Base-by-base conservation (phyloP, 176 grass and related monocot species). In the Avena insularis region DNA sequence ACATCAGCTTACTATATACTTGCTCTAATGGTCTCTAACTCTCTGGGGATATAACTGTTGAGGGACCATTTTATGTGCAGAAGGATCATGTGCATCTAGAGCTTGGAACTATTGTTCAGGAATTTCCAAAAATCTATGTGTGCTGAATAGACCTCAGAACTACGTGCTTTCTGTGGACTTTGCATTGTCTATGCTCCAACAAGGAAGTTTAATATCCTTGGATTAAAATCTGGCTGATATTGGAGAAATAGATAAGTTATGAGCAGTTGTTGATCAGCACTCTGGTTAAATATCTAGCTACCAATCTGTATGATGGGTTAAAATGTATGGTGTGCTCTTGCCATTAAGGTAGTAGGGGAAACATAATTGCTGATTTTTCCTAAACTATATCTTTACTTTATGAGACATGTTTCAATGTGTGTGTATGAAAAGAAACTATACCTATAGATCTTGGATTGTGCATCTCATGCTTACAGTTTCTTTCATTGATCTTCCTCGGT, bases 141-240 rank as follows among this genome's bases (percentile, higher is more conserved):
- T 67, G 38, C 51, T 29, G 60, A 77, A 15, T 70, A 29, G 13
- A 48, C 43, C 55, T 79, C 75, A 14, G 55, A 89, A 72, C 19
- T 13, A 2, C 17, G 45, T 82, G 11, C 53, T 27, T 59, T 16
- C 46, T 78, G 1, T 33, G 63, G 17, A 66, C 8, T 58, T 12
- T 75, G 36, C 12, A 49, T 12, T 4, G 15, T 29, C 53, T 13
- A n/a, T 69, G 23, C 27, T 77, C 61, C 23, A 69, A 36, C n/a
- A 36, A 70, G 25, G 8, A 21, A 68, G 61, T 78, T 83, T 35
- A 58, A 35, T 83, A 48, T 31, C 53, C 7, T 43, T 83, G 54
- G 23, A 77, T 81, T 57, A 46, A 35, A 45, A 57, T 65, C 6
- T 0, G 51, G 50, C 19, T 49, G 14, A 80, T 59, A 61, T 36